A percentile compares a stretch with the other conserved stretches of the same genome.
These are phyloP conservation scores for Carnegiea gigantea DNA, from an alignment of 179 eudicot genomes.

Conservation along the genomic window DNA sequence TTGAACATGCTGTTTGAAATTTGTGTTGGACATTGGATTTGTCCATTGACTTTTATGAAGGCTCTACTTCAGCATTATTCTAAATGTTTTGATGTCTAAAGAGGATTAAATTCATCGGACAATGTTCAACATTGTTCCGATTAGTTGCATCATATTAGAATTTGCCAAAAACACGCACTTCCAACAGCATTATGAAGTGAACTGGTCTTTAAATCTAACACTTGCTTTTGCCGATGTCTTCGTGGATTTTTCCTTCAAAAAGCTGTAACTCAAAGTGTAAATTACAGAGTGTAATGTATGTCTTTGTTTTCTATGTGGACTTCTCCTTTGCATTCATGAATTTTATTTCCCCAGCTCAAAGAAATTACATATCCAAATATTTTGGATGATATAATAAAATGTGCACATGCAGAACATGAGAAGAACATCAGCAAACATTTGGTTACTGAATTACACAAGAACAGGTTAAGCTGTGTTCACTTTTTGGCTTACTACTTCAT, in stretches of 20 bases:
- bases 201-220: not conserved
- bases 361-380: too few relatives aligned
- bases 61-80: conserved; percentile 1
- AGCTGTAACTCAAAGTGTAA: not conserved
- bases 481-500: too few relatives aligned
- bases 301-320: not conserved
- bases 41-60: conserved; percentile 1
- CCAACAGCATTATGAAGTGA: not conserved
- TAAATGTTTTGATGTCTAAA: conserved; percentile 5
- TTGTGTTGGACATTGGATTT: not conserved
- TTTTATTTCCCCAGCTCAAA: not conserved
- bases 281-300: not conserved
- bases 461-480: too few relatives aligned
- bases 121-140: not conserved
- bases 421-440: too few relatives aligned
- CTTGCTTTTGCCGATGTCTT: not conserved
- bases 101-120: not conserved
- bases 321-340: not conserved
- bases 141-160: not conserved
- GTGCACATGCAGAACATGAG: too few relatives aligned
- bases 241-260: not conserved
- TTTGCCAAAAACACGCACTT: not conserved
- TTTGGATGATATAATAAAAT: too few relatives aligned
- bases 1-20: too few relatives aligned
- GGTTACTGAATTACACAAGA: too few relatives aligned